Conservation (phyloP, 2,329 filamentous ascomycete genomes). For the Rutstroemia sydowiana region DNA sequence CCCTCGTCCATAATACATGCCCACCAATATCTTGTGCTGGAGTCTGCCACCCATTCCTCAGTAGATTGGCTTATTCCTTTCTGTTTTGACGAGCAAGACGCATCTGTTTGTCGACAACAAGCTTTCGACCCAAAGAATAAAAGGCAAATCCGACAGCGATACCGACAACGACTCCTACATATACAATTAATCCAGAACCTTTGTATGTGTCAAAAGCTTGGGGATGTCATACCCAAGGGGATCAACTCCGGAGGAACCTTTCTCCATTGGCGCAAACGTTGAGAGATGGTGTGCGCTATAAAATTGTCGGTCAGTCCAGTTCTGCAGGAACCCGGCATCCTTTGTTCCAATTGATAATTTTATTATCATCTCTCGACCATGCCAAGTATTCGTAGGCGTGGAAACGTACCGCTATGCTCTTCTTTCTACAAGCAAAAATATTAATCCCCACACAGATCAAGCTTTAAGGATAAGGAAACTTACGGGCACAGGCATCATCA, state of each 20-base stretch:
- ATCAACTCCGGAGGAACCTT: conserved; percentile 89
- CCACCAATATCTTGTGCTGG: background rate
- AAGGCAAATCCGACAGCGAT: conserved; percentile 73
- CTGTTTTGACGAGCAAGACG: conserved; percentile 66
- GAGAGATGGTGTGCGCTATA: conserved; percentile 90
- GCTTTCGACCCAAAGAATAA: conserved; percentile 79
- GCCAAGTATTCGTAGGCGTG: background rate
- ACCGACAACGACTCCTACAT: conserved; percentile 68
- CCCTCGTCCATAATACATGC: background rate
- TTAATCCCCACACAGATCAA: conserved; percentile 5
- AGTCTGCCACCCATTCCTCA: conserved; percentile 9
- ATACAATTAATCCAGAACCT: conserved; percentile 17
- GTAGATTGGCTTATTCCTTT: conserved; percentile 23
- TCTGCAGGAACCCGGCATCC: background rate
- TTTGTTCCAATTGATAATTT: conserved; percentile 10
- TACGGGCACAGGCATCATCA: conserved; percentile 69
- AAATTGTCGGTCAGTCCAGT: conserved; percentile 17
- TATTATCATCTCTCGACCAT: background rate
- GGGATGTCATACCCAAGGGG: conserved; percentile 67
- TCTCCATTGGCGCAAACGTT: conserved; percentile 84
- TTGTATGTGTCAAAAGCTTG: background rate
- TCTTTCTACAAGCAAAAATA: conserved; percentile 44
- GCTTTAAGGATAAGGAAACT: conserved; percentile 32
- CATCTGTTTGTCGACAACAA: conserved; percentile 84
- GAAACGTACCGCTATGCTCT: conserved; percentile 57